Evolutionary conservation across 2,329 filamentous ascomycete species (phyloP).

Genomic region (Cercospora brassicicola): DNA sequence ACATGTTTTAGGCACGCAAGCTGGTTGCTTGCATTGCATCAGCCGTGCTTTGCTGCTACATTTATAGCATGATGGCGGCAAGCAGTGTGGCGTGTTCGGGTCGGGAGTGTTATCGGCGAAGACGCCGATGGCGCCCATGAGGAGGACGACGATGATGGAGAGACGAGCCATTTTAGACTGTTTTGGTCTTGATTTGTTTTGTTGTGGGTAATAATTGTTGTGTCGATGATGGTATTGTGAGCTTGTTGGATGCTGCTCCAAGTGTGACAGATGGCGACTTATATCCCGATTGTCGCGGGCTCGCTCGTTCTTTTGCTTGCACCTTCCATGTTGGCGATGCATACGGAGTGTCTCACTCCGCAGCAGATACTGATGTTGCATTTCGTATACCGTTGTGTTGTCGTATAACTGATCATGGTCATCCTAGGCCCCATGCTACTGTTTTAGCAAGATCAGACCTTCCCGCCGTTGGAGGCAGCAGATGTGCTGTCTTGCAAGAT

Average conservation of each 20-base stretch:
- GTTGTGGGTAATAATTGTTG: background rate
- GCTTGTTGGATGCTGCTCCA: background rate
- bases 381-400: background rate
- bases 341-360: background rate
- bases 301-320: background rate
- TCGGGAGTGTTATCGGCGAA: too few relatives aligned
- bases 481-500: background rate
- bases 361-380: background rate
- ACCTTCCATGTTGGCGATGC: background rate
- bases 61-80: background rate
- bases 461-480: background rate
- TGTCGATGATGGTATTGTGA: background rate
- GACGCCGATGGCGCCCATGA: background rate
- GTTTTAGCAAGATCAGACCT: background rate
- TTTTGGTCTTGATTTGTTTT: background rate
- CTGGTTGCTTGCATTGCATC: background rate
- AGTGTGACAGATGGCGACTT: background rate
- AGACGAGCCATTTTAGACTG: background rate
- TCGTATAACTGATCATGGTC: background rate
- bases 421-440: background rate
- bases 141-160: background rate
- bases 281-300: background rate
- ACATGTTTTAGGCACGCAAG: background rate
- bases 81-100: background rate
- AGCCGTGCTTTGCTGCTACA: background rate